Evolutionary conservation across 257 asterid species (phyloP), one percentile per base, ranked within the genome.

Genomic region (Mentha longifolia): DNA sequence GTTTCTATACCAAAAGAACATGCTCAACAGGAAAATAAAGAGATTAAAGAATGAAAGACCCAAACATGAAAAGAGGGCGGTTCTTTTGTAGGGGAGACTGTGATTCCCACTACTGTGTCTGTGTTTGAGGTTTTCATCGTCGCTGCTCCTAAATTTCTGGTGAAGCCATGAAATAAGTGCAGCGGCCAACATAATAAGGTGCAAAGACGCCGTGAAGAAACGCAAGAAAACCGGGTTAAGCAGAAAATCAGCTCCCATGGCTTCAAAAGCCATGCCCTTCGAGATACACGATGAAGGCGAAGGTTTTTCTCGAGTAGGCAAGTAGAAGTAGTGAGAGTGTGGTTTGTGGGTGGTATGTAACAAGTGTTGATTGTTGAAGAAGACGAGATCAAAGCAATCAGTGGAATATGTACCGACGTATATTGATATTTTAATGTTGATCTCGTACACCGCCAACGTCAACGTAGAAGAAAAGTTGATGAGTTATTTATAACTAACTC

Each of bases 1-100:
- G 74, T 61, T 82, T 78, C 68, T 78, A 68, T 83, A 83, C 96
- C 95, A 90, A 57, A 70, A 85, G 46, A 90, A 90, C 58, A 76
- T 81, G 84, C 71, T 67, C 61, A 87, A 68, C 4, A 86, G 57
- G 80, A 88, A 79, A 5, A 88, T 67, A 41, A 74, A 68, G 54
- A 90, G 80, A 78, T 85, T 83, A 56, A 90, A 77, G 7, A 75
- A 54, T 3, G 88, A 83, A 50, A 93, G 64, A 22, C 81, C 61
- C 72, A 85, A 69, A 42, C 82, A 88, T 28, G 86, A 82, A 76
- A 75, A 67, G 65, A 84, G 68, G 39, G 80, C 61, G 1, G 77
- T 74, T 51, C 67, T 90, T 71, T 80, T 79, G 69, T 76, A 75
- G 42, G 73, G 46, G 49, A 61, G 58, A 45, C 68, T 61, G 15